Percentiles rank a stretch among this genome's conserved stretches.
Evolutionary conservation across 108 stramenopile genomes (phyloP).

Genomic region (Skeletonema marinoi): DNA sequence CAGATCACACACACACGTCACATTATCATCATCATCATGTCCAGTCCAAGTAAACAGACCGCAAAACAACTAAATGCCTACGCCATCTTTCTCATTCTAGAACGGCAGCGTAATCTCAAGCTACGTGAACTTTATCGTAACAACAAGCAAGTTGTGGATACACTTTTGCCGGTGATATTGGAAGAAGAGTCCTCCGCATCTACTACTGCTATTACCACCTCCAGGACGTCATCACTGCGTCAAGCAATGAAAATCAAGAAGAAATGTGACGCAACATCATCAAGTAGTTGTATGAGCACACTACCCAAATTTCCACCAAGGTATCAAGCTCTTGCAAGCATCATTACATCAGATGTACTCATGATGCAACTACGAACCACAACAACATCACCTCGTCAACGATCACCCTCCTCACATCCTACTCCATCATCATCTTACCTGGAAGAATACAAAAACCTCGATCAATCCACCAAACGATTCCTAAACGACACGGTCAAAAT

Average conservation of each 20-base stretch:
- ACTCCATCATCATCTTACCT: not conserved
- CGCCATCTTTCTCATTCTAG: not conserved
- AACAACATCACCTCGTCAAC: not conserved
- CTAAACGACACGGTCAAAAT: not conserved
- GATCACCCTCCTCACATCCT: not conserved
- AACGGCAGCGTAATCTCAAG: not conserved
- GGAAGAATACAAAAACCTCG: not conserved
- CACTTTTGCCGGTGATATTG: not conserved
- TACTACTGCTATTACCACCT: not conserved
- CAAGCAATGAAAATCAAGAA: not conserved
- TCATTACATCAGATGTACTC: not conserved
- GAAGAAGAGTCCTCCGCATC: not conserved
- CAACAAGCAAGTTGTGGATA: not conserved
- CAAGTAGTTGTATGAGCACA: not conserved
- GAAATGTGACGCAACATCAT: not conserved
- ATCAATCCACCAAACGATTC: not conserved
- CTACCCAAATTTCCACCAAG: not conserved
- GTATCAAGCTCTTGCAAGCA: not conserved
- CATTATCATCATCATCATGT: not conserved
- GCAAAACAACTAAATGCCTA: not conserved
- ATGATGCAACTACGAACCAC: not conserved
- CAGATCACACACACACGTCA: not conserved
- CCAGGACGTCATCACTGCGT: not conserved
- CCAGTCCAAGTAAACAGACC: not conserved
- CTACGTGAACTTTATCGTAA: not conserved